These are phyloP conservation scores for Vigna hirtella DNA, from an alignment of 306 rosid genomes.

Conservation along the genomic window DNA sequence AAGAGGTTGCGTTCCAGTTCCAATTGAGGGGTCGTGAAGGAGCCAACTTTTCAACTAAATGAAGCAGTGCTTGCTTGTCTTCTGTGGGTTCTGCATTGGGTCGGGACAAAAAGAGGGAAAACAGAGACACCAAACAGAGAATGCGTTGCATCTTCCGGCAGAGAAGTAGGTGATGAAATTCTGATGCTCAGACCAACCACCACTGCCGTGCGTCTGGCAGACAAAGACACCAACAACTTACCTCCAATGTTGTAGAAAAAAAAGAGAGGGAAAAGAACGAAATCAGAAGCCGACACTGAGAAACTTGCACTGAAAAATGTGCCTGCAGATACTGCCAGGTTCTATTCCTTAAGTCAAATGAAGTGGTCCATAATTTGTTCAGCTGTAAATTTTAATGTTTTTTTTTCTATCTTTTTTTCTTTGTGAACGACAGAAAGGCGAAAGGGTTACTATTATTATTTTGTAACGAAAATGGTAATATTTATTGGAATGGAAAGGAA, in stretches of 20 bases:
- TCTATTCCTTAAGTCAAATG: neutral
- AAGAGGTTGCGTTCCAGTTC: constrained; percentile 69
- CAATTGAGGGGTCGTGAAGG: constrained; percentile 77
- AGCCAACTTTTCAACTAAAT: constrained; percentile 61
- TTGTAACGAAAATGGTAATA: too few species aligned
- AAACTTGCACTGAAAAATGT: neutral
- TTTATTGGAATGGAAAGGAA: neutral
- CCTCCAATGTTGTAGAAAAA: neutral
- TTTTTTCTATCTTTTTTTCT: too few species aligned
- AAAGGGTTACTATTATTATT: too few species aligned
- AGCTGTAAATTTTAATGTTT: too few species aligned
- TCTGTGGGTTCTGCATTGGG: constrained; percentile 63
- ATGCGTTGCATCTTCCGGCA: constrained; percentile 27
- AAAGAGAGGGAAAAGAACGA: too few species aligned
- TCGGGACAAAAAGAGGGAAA: constrained; percentile 52
- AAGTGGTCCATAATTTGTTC: neutral
- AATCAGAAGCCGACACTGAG: neutral
- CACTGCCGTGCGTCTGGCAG: neutral
- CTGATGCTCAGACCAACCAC: constrained; percentile 28
- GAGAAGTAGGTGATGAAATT: neutral
- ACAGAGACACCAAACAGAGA: constrained; percentile 47
- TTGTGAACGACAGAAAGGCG: too few species aligned
- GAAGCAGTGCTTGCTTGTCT: constrained; percentile 78
- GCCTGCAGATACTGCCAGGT: neutral
- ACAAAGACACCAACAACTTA: neutral